phyloP scores from a whole-genome alignment of 208 protist species.

The Spironucleus salmonicida region DNA sequence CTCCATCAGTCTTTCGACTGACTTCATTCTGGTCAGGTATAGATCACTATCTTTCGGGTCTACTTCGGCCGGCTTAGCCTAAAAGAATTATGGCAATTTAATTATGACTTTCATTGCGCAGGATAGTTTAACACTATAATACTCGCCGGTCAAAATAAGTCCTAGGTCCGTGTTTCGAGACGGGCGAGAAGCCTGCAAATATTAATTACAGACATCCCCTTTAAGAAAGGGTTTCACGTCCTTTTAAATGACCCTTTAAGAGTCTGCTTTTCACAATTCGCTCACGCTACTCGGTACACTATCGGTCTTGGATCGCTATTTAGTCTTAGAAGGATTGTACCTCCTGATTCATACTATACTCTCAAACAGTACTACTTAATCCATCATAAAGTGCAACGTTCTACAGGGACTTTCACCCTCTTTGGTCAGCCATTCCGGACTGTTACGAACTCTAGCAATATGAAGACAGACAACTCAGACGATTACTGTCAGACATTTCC shows the following conservation, averaged over 20 bases:
- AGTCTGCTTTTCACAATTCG: slow-evolving; percentile 60
- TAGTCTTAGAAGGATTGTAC: slow-evolving; percentile 54
- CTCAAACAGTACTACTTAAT: slow-evolving; percentile 56
- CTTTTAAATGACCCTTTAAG: slow-evolving; percentile 55
- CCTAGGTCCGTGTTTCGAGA: slow-evolving; percentile 66
- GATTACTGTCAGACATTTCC: slow-evolving; percentile 29
- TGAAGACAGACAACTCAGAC: background rate
- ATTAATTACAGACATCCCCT: slow-evolving; percentile 39
- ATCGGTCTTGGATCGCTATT: slow-evolving; percentile 54
- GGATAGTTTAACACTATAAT: slow-evolving; percentile 36
- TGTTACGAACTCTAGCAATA: background rate
- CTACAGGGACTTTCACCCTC: slow-evolving; percentile 53
- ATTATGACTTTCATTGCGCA: slow-evolving; percentile 53
- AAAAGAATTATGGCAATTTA: slow-evolving; percentile 29
- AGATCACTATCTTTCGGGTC: slow-evolving; percentile 62
- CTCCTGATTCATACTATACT: slow-evolving; percentile 53
- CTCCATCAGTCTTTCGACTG: slow-evolving; percentile 54
- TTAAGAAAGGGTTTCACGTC: slow-evolving; percentile 53
- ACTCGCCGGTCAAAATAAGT: slow-evolving; percentile 48
- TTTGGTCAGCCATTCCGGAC: slow-evolving; percentile 41
- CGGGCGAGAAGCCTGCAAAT: slow-evolving; percentile 40
- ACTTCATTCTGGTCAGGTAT: slow-evolving; percentile 55
- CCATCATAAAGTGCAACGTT: slow-evolving; percentile 26
- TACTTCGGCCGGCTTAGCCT: slow-evolving; percentile 41
- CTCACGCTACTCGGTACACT: slow-evolving; percentile 58